Evolutionary conservation across 2,329 filamentous ascomycete genomes (phyloP).

Genomic region (Talaromyces rugulosus): DNA sequence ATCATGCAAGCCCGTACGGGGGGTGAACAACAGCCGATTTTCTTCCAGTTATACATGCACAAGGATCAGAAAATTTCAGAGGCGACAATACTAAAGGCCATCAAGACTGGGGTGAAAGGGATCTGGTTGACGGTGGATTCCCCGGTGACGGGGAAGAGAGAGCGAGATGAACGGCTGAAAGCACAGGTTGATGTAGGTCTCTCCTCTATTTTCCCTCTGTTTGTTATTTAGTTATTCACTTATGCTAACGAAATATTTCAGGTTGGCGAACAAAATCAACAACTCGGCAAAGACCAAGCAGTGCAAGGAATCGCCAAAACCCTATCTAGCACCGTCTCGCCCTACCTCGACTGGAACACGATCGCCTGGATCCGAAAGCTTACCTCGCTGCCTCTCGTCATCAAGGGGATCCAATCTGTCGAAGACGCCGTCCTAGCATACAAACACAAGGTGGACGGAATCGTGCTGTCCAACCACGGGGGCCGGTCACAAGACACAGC

Average conservation of each 20-base stretch:
- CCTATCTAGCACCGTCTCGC: slow-evolving; percentile 25
- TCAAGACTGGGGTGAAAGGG: slow-evolving; percentile 23
- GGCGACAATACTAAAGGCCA: slow-evolving; percentile 22
- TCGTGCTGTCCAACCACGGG: slow-evolving; percentile 38
- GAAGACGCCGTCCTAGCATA: slow-evolving; percentile 48
- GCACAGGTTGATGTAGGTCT: slow-evolving; percentile 17
- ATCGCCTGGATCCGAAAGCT: slow-evolving; percentile 39
- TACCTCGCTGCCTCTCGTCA: slow-evolving; percentile 31
- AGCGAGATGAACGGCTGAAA: slow-evolving; percentile 30
- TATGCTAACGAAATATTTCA: not conserved
- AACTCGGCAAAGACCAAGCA: slow-evolving; percentile 9
- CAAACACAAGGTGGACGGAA: slow-evolving; percentile 43
- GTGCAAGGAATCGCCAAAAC: slow-evolving; percentile 26
- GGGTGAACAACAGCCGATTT: slow-evolving; percentile 22
- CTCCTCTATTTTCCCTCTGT: not conserved
- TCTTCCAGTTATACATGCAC: slow-evolving; percentile 39
- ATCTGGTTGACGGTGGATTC: slow-evolving; percentile 34
- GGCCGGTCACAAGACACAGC: slow-evolving; percentile 45
- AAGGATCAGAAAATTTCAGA: slow-evolving; percentile 24
- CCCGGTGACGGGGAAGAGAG: slow-evolving; percentile 29
- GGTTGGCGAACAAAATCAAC: slow-evolving; percentile 14
- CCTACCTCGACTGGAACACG: slow-evolving; percentile 27
- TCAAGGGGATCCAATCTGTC: slow-evolving; percentile 44
- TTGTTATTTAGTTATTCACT: not conserved
- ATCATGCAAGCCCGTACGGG: slow-evolving; percentile 26